phyloP scores from a whole-genome alignment of 192 early-diverging fungal species.

The Funneliformis geosporum region DNA sequence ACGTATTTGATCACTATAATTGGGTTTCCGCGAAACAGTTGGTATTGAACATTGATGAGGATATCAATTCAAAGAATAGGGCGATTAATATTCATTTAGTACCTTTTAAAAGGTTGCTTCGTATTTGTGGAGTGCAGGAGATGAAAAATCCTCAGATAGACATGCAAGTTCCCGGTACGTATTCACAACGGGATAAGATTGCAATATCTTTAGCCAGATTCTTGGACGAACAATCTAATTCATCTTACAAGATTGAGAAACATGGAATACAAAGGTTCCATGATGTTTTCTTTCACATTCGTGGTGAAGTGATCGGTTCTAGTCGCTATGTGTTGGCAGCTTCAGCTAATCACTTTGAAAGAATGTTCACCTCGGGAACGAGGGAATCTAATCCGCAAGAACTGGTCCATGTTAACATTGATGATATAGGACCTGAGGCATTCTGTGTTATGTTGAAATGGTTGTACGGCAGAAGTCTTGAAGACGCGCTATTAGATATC shows the following conservation, averaged over 20 bases:
- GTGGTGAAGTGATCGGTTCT: neutral
- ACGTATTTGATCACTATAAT: neutral
- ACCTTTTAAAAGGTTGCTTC: neutral
- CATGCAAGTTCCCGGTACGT: neutral
- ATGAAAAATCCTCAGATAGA: neutral
- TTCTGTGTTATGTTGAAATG: neutral
- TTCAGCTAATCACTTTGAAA: neutral
- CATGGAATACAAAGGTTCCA: neutral
- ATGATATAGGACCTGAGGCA: constrained; percentile 1
- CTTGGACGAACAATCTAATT: neutral
- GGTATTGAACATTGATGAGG: neutral
- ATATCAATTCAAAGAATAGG: neutral
- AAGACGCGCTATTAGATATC: neutral
- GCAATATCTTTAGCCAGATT: neutral
- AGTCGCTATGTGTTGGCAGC: neutral
- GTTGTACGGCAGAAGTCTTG: neutral
- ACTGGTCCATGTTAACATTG: neutral
- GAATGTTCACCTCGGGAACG: neutral
- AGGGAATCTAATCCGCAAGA: neutral
- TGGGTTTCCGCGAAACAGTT: neutral
- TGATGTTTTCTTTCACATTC: neutral
- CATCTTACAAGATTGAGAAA: neutral
- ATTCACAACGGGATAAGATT: neutral
- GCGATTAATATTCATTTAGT: neutral
- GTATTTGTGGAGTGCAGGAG: neutral